Evolutionary conservation across 768 basidiomycete species (phyloP), one percentile per base, ranked within the genome.

Genomic region (Dacryopinax spathularia): DNA sequence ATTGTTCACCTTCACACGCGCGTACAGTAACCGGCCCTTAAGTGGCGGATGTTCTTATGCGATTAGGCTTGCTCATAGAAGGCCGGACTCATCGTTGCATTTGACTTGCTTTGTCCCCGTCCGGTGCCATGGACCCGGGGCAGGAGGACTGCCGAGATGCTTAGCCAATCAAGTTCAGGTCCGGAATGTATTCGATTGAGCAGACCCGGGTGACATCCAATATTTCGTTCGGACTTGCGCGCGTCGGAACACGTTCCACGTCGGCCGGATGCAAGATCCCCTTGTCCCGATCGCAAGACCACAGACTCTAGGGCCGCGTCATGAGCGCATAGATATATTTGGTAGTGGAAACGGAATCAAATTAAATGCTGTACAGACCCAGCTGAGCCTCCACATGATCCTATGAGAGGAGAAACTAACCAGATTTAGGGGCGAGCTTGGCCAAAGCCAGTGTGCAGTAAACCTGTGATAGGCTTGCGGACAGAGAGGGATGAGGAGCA

Each of bases 61-160:
- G 48, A 56, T 56, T 56, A 56, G 48, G 31, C 48, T 56, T 56
- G 48, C 39, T 22, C 16, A 18, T 29, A 56, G 48, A 56, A 27
- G 48, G 25, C 31, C 48, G 48, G 48, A 56, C 48, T 5, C 25
- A 31, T 22, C 48, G 25, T 22, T 22, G 48, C 31, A 56, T 56
- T 56, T 56, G 31, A 56, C 48, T 56, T 56, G 48, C 48, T 56
- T 56, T 56, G 48, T 56, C 48, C 48, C 48, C 48, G 48, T 29
- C 25, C 48, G 48, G 48, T 22, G 48, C 48, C 48, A 56, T 56
- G 48, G 48, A 56, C 48, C 25, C 48, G 48, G 48, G 25, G 13
- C 20, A 29, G 48, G 31, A 27, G 39, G 7, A 7, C n/a, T n/a
- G n/a, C n/a, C n/a, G n/a, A n/a, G n/a, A 3, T 56, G 20, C 25